Percentiles rank a stretch among this genome's conserved stretches.
Conservation (phyloP, 2,329 filamentous ascomycete species). For the Colletotrichum tabaci region DNA sequence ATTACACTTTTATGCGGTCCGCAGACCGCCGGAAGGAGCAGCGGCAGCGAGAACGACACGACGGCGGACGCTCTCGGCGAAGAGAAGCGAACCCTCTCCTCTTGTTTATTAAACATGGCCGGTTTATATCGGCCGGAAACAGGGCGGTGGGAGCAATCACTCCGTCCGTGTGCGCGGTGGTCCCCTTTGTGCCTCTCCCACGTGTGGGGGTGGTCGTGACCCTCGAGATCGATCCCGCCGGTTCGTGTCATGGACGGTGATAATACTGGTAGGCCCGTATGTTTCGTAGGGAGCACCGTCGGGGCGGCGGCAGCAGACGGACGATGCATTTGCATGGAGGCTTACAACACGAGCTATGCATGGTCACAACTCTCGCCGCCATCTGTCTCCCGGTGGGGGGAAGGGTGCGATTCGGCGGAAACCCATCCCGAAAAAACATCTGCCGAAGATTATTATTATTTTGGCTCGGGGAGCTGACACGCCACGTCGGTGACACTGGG, state of each 20-base stretch:
- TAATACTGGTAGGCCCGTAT: not conserved
- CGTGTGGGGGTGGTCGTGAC: conserved; percentile 1
- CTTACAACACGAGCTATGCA: not conserved
- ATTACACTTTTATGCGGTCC: not conserved
- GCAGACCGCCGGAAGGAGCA: not conserved
- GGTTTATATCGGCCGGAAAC: not conserved
- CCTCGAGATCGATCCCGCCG: conserved; percentile 31
- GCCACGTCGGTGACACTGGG: conserved; percentile 28
- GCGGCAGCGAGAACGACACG: not conserved
- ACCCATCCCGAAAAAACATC: conserved; percentile 5
- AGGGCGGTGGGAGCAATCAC: not conserved
- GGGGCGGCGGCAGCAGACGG: conserved; percentile 21
- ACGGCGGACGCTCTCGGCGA: conserved; percentile 1
- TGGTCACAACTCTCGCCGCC: no score
- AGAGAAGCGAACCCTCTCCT: no score
- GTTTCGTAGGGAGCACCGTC: not conserved
- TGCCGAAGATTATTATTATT: conserved; percentile 30
- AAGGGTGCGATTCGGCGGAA: not conserved
- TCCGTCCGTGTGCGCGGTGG: not conserved
- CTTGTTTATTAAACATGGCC: not conserved
- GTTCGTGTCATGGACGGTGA: conserved; percentile 30
- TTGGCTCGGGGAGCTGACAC: conserved; percentile 26
- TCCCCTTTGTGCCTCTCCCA: conserved; percentile 8
- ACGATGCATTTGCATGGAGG: not conserved
- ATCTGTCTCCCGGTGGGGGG: not conserved